phyloP scores from a whole-genome alignment of 495 filamentous ascomycete genomes.

The Talaromyces wortmannii region DNA sequence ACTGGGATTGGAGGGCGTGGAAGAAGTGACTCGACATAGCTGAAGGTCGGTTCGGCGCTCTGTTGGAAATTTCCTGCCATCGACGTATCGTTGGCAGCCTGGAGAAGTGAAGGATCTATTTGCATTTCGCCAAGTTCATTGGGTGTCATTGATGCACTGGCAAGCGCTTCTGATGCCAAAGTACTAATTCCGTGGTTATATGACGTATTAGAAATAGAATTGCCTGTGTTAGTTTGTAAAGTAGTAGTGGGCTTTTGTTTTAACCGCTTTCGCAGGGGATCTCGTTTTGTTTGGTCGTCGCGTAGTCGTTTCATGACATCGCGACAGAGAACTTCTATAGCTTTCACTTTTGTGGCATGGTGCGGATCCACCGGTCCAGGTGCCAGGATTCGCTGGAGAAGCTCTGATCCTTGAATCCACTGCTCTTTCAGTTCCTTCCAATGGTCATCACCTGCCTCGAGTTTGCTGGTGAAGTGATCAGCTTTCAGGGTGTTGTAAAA shows the following conservation, averaged over 20 bases:
- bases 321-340: constrained; percentile 60
- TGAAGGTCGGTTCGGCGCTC: constrained; percentile 26
- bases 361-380: constrained; percentile 47
- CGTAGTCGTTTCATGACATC: constrained; percentile 72
- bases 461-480: constrained; percentile 67
- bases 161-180: constrained; percentile 44
- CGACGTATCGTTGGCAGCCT: constrained; percentile 40
- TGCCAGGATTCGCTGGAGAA: constrained; percentile 51
- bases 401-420: constrained; percentile 55
- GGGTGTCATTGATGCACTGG: constrained; percentile 34
- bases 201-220: constrained; percentile 12
- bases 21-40: constrained; percentile 30
- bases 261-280: constrained; percentile 44
- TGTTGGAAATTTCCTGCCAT: constrained; percentile 33
- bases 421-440: constrained; percentile 63
- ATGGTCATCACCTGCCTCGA: constrained; percentile 62
- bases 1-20: constrained; percentile 38
- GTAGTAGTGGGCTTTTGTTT: constrained; percentile 6
- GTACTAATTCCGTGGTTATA: constrained; percentile 43
- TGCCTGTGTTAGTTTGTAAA: constrained; percentile 15
- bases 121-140: constrained; percentile 50
- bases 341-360: constrained; percentile 51
- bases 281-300: constrained; percentile 55
- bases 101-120: constrained; percentile 57
- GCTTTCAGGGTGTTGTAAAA: constrained; percentile 62